phyloP scores from a whole-genome alignment of 352 stramenopile species.

The Phytophthora capsici region DNA sequence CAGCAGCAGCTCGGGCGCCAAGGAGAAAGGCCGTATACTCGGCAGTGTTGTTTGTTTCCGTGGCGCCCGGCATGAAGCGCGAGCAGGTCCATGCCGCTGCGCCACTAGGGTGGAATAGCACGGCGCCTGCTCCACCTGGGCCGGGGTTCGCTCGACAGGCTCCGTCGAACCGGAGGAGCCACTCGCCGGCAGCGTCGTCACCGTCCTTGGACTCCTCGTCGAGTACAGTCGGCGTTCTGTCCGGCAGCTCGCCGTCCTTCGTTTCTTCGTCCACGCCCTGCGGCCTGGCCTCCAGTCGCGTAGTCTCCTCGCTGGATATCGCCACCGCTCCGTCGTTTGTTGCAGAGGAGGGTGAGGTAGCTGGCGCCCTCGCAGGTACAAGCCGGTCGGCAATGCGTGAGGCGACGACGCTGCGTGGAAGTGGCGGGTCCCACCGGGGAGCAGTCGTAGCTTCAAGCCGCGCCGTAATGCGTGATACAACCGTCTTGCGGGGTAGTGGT shows the following conservation, averaged over 20 bases:
- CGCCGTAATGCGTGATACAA: not conserved
- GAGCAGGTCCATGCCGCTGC: constrained; percentile 22
- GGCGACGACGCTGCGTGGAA: not conserved
- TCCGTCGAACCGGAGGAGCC: constrained; percentile 11
- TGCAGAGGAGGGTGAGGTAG: too few relatives aligned
- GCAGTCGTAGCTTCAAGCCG: not conserved
- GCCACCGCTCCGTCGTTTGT: too few relatives aligned
- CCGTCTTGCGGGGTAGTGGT: not conserved
- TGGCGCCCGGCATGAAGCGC: constrained; percentile 7
- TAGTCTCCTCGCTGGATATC: too few relatives aligned
- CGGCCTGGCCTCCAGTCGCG: too few relatives aligned
- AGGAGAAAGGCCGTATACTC: constrained; percentile 36
- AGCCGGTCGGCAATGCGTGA: not conserved
- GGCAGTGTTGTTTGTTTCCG: constrained; percentile 35
- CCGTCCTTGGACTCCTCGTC: not conserved
- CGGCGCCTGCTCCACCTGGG: constrained; percentile 8
- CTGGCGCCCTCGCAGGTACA: not conserved
- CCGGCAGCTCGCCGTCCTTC: not conserved
- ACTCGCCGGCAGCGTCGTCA: not conserved
- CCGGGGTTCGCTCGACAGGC: constrained; percentile 21
- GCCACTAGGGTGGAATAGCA: constrained; percentile 15
- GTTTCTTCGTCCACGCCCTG: too few relatives aligned
- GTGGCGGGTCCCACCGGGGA: not conserved
- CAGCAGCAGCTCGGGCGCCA: constrained; percentile 6
- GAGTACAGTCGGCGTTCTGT: not conserved